Evolutionary conservation across 2,329 filamentous ascomycete species (phyloP).

Genomic region (Trichoderma sp.): DNA sequence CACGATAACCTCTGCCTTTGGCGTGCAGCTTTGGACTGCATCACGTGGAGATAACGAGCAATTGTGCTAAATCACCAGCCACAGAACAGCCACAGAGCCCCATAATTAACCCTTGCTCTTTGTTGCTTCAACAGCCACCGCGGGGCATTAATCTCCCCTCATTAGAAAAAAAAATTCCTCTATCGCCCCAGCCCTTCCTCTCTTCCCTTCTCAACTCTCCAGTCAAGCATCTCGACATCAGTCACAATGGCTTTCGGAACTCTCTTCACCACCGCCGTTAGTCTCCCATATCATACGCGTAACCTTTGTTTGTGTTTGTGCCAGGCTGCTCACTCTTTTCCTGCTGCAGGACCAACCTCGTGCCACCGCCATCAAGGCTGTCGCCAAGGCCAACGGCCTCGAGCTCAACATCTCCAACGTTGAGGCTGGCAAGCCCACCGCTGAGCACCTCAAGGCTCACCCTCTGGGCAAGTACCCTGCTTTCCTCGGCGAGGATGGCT

Average conservation of each 20-base stretch:
- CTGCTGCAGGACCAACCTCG: conserved; percentile 75
- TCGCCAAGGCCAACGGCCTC: conserved; percentile 96
- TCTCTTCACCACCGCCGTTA: conserved; percentile 84
- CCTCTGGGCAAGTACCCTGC: conserved; percentile 87
- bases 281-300: conserved; percentile 22
- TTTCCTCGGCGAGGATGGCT: conserved; percentile 91
- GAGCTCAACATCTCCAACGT: conserved; percentile 82
- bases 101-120: conserved; percentile 19
- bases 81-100: neutral
- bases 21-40: neutral
- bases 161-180: conserved; percentile 38
- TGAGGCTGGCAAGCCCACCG: conserved; percentile 60
- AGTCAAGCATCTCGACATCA: conserved; percentile 23
- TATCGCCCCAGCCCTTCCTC: conserved; percentile 20
- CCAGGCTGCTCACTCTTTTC: conserved; percentile 27
- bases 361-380: conserved; percentile 81
- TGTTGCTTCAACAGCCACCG: conserved; percentile 27
- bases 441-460: conserved; percentile 83
- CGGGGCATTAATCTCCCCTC: conserved; percentile 33
- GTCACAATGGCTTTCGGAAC: conserved; percentile 94
- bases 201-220: conserved; percentile 20
- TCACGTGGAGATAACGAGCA: conserved; percentile 28
- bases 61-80: neutral
- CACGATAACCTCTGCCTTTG: conserved; percentile 6
- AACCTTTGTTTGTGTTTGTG: conserved; percentile 20